Percentiles rank a stretch among this genome's conserved stretches.
phyloP scores from a whole-genome alignment of 495 filamentous ascomycete species.

The Aspergillus affinis region DNA sequence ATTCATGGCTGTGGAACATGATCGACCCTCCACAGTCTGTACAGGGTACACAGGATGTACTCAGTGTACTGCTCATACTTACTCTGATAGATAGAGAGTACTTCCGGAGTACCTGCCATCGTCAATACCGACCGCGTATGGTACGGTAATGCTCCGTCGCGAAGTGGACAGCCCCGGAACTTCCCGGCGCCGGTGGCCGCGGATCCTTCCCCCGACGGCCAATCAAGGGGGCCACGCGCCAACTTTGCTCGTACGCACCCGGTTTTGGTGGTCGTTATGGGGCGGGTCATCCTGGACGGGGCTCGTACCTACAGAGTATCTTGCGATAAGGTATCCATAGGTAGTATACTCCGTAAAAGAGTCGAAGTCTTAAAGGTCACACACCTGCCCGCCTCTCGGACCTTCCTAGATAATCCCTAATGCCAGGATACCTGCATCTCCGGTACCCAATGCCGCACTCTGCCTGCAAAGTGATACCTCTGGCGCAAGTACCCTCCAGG shows the following conservation, averaged over 20 bases:
- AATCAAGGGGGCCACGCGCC: conserved; percentile 28
- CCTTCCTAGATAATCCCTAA: too few relatives aligned
- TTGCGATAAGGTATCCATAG: too few relatives aligned
- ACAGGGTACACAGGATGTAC: neutral
- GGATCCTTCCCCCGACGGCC: conserved; percentile 15
- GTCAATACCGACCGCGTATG: neutral
- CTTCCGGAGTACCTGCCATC: too few relatives aligned
- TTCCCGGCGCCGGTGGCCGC: conserved; percentile 22
- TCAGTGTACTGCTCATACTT: neutral
- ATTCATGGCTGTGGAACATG: neutral
- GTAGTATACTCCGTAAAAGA: too few relatives aligned
- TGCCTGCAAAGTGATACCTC: neutral
- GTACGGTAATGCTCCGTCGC: conserved; percentile 4
- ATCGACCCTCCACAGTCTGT: neutral
- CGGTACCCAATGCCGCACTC: neutral
- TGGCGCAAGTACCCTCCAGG: neutral
- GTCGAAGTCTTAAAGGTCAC: too few relatives aligned
- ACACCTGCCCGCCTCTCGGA: too few relatives aligned
- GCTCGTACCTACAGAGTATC: too few relatives aligned
- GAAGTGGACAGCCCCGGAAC: conserved; percentile 20
- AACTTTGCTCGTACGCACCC: conserved; percentile 7
- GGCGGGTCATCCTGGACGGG: too few relatives aligned
- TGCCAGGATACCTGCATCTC: neutral
- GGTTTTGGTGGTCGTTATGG: neutral
- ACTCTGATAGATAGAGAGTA: neutral